A percentile compares a stretch with the other conserved stretches of the same genome.
phyloP scores from a whole-genome alignment of 768 basidiomycete genomes.

The Suillus variegatus region DNA sequence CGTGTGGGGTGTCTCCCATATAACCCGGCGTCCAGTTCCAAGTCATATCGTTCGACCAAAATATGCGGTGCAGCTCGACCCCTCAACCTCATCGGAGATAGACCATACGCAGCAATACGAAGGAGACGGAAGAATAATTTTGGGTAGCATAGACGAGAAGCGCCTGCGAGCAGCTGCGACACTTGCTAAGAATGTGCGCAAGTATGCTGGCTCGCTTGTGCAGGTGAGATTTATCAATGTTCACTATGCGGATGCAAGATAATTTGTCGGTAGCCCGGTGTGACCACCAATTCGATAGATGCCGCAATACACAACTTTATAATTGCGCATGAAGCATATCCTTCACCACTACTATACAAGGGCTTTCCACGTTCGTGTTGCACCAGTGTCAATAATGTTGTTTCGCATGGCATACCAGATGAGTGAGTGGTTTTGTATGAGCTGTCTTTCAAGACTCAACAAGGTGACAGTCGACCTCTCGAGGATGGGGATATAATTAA shows the following conservation, averaged over 20 bases:
- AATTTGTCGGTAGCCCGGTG: conserved; percentile 49
- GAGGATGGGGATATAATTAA: conserved; percentile 87
- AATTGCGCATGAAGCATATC: conserved; percentile 71
- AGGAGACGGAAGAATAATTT: conserved; percentile 40
- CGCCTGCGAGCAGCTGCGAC: conserved; percentile 53
- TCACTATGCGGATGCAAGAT: neutral
- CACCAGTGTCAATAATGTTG: conserved; percentile 82
- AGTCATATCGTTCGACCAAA: conserved; percentile 51
- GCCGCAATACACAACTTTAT: conserved; percentile 71
- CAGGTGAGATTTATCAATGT: conserved; percentile 36
- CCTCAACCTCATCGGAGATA: neutral
- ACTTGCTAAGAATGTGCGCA: conserved; percentile 58
- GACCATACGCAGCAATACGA: conserved; percentile 11
- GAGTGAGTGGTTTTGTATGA: conserved; percentile 51
- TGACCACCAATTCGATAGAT: conserved; percentile 80
- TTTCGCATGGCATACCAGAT: conserved; percentile 90
- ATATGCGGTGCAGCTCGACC: conserved; percentile 39
- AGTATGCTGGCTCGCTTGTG: conserved; percentile 54
- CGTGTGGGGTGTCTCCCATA: conserved; percentile 63
- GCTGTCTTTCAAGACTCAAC: conserved; percentile 6
- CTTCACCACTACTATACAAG: conserved; percentile 78
- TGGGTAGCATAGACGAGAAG: conserved; percentile 55
- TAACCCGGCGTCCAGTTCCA: conserved; percentile 59
- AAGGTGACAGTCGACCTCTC: conserved; percentile 66
- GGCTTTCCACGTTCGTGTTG: conserved; percentile 54